Evolutionary conservation across 768 basidiomycete genomes (phyloP), one percentile per base, ranked within the genome.

Genomic region (Cubamyces sp.): DNA sequence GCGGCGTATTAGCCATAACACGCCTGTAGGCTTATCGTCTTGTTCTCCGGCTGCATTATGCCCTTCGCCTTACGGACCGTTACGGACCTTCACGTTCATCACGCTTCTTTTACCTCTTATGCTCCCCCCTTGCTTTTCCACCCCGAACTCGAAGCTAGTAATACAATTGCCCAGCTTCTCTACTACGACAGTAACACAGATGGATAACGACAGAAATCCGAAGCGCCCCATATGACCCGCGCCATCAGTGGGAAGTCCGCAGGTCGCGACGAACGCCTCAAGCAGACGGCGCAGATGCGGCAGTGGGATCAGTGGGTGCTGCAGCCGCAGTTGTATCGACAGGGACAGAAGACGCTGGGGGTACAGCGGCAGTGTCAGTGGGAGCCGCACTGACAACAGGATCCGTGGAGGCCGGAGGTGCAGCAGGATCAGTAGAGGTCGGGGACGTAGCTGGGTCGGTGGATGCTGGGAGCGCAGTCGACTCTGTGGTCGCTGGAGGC

Each of bases 101-200:
- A 16, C 25, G 48, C 2, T 49, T 49, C 11, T 5, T 23, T 49
- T 3, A 9, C 23, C 12, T 49, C 48, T 18, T 16, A 25, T 25
- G 25, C 25, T 26, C 18, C 11, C 26, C 8, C 19, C 40, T 23
- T 3, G 23, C 23, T 18, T 42, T 26, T 18, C 26, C 9, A 18
- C 21, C 12, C 9, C n/a, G 51, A 12, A 19, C 18, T 26, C 16
- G 25, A 42, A 41, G 18, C 53, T 43, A 28, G 7, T 54, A 8
- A 54, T 54, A 28, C 53, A 54, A 43, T 54, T 18, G 53, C 42
- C 53, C 53, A 43, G 41, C 25, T 26, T 54, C 53, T 42, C 52
- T 25, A 25, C 40, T 23, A 41, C 28, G 26, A 34, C 9, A 11
- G 34, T 6, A 11, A 6, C 34, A 34, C 34, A 23, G 52, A 23